Evolutionary conservation across 306 rosid genomes (phyloP), one percentile per base, ranked within the genome.

Genomic region (Mimosa bimucronata): DNA sequence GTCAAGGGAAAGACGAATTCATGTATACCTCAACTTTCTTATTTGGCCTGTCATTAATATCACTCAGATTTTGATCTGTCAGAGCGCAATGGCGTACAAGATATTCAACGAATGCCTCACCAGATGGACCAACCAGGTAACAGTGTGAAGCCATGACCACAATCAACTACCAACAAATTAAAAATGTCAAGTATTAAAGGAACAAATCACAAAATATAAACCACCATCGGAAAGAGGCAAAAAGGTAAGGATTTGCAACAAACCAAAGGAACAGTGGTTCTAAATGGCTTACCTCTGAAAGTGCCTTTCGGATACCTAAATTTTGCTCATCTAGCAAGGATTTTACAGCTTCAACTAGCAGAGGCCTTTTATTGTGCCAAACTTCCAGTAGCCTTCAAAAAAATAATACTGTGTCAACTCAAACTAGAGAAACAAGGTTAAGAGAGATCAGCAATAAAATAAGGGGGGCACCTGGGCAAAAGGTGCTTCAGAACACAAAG

Each of bases 61-160:
- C 88, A 81, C 76, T 79, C 58, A 66, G 79, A 65, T 83, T 82
- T 71, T 87, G 85, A 79, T 89, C 89, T 58, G 89, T 89, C 81
- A 89, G 58, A 83, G 98, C 88, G 76, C 97, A 94, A 82, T 94
- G 91, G 38, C 97, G 90, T 64, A 92, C 93, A 21, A 94, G 97
- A 83, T 91, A 94, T 85, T 94, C 98, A 52, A 94, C 87, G 79
- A 94, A 94, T 85, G 85, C 74, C 90, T 94, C 97, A 41, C 98
- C 98, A 81, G 97, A 88, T 67, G 97, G 80, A 90, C 98, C 98
- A 81, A 90, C 88, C 89, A 94, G 88, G 90, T 88, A 92, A 89
- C 98, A 94, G 86, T 94, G 97, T 0, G 97, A 94, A 73, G 98
- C 98, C 98, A 94, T 94, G 55, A 94, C 97, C 73, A 94, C 97